Base-by-base conservation (phyloP, 2,329 filamentous ascomycete species). In the Calonectria crousiana region DNA sequence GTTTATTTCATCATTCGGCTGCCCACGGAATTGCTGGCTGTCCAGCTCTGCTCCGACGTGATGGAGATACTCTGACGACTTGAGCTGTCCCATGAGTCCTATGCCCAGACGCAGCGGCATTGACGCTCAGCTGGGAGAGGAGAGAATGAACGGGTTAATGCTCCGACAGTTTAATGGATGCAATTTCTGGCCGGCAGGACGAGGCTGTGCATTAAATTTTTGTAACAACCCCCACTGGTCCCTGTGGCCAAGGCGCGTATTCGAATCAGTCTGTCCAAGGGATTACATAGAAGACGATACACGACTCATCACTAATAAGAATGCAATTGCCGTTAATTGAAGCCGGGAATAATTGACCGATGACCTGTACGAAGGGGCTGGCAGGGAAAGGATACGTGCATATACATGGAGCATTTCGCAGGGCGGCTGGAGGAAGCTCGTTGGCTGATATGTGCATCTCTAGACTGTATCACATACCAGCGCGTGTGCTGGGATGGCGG, bases 221-320 rank as follows among this genome's bases (percentile, higher is more conserved):
- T 32, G 49, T 41, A 53, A 36, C 60, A 49, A 32, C 60, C 36
- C 56, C 26, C 41, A 23, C 4, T 20, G 23, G 58, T 60, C 38
- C 16, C 18, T 20, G 13, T n/a, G 62, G 36, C 13, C 34, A 71
- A 20, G 49, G 38, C 20, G 28, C 41, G 58, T 18, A 38, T 32
- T 26, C 56, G 28, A 32, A 49, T 49, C 10, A 68, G 38, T 51
- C n/a, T 30, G 49, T 30, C 36, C 34, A 28, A 41, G 52, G 4
- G 30, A 34, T 71, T 44, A 56, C 58, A 71, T 32, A 56, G 49
- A 71, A 51, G 20, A 49, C 28, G 30, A 52, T 66, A n/a, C 60
- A 32, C 30, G 41, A 23, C 23, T 56, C 47, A 51, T 51, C 49
- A 65, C 49, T 56, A 56, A 65, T 65, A 65, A 36, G 18, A 62